Evolutionary conservation across 306 rosid species (phyloP).

Genomic region (Glycyrrhiza uralensis): DNA sequence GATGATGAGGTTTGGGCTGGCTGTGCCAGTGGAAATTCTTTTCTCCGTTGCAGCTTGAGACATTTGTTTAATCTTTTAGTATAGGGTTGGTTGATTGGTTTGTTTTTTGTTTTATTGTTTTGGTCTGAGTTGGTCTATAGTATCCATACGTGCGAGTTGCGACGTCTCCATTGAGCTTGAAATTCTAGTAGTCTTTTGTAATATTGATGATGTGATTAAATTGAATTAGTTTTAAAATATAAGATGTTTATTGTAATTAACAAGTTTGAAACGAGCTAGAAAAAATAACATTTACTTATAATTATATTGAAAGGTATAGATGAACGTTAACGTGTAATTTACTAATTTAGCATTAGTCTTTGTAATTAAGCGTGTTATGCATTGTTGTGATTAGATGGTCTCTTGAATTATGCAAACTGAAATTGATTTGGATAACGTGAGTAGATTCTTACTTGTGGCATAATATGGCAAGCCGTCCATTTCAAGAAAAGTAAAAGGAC

Average conservation of each 20-base stretch:
- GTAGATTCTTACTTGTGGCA: background rate
- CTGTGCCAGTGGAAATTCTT: background rate
- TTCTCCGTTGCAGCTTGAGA: too few species aligned
- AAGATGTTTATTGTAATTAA: background rate
- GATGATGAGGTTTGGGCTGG: background rate
- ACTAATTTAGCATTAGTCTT: background rate
- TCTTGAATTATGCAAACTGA: background rate
- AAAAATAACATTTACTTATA: background rate
- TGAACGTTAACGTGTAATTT: background rate
- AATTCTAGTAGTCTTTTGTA: background rate
- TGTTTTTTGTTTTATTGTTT: too few species aligned
- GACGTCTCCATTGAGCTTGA: background rate
- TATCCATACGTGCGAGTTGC: too few species aligned
- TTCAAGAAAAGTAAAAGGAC: background rate
- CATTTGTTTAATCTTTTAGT: too few species aligned
- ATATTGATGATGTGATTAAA: background rate
- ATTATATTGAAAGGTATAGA: background rate
- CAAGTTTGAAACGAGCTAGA: background rate
- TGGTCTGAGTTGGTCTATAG: too few species aligned
- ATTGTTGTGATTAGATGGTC: background rate
- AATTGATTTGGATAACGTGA: background rate
- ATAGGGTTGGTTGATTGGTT: background rate
- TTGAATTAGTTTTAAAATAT: background rate
- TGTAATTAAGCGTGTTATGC: background rate
- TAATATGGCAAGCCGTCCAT: background rate